Evolutionary conservation across 257 asterid species (phyloP).

Genomic region (Solanum neorickii): DNA sequence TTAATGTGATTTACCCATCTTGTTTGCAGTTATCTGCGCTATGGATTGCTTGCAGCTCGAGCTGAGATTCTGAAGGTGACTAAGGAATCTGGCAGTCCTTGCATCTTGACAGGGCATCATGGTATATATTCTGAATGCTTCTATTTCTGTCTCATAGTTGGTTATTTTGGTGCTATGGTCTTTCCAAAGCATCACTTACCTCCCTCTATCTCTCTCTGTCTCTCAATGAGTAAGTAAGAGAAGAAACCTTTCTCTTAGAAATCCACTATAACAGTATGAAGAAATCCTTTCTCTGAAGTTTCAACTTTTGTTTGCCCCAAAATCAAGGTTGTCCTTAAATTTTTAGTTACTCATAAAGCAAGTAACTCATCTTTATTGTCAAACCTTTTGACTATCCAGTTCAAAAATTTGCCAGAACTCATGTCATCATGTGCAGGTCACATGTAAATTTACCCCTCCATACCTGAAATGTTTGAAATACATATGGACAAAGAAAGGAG

Average conservation of each 20-base stretch:
- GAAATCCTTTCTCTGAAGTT: neutral
- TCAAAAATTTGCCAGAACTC: neutral
- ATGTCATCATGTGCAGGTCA: neutral
- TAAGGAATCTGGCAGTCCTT: conserved; percentile 29
- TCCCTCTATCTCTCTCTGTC: neutral
- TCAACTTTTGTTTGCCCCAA: neutral
- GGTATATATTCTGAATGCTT: conserved; percentile 9
- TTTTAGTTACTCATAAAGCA: neutral
- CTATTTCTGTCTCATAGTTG: neutral
- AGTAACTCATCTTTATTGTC: neutral
- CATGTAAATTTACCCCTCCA: neutral
- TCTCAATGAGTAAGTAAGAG: neutral
- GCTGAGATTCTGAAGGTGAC: conserved; percentile 38
- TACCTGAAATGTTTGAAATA: neutral
- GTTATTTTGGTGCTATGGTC: neutral
- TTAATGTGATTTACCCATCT: neutral
- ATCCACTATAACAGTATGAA: neutral
- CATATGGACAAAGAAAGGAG: neutral
- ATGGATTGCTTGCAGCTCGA: conserved; percentile 43
- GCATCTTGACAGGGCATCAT: conserved; percentile 29
- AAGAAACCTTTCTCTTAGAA: neutral
- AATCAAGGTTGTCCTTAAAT: neutral
- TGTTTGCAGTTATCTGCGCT: conserved; percentile 24
- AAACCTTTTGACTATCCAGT: neutral
- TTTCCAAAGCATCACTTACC: neutral